Conservation (phyloP, 257 asterid genomes). For the Solanum acaule region DNA sequence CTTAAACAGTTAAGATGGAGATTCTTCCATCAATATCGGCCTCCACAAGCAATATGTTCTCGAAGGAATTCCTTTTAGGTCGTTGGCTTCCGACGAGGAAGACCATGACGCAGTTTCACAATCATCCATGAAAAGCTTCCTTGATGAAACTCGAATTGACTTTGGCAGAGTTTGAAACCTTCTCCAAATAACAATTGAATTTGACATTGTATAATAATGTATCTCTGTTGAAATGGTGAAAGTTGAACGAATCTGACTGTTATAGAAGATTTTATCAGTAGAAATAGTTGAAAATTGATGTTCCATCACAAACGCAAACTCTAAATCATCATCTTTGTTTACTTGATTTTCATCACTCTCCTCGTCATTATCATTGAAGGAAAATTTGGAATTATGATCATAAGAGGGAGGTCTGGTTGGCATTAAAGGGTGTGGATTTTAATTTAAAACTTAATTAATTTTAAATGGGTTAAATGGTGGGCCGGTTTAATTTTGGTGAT, state of each 20-base stretch:
- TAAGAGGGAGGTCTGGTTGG: no score
- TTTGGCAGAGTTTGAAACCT: background rate
- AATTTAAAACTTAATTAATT: no score
- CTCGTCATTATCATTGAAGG: no score
- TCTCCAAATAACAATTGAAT: slow-evolving; percentile 13
- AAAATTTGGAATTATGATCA: no score
- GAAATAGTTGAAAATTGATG: slow-evolving; percentile 3
- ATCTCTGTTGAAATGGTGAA: slow-evolving; percentile 15
- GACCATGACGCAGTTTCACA: slow-evolving; percentile 32
- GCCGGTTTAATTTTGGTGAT: no score
- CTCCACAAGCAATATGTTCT: no score
- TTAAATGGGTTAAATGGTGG: no score
- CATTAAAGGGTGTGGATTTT: no score
- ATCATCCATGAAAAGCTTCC: slow-evolving; percentile 34
- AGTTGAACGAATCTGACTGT: slow-evolving; percentile 63
- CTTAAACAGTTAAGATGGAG: no score
- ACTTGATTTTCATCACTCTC: no score
- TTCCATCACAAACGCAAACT: slow-evolving; percentile 10
- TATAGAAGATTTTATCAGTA: slow-evolving; percentile 48
- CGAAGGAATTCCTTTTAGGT: no score
- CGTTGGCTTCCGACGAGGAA: slow-evolving; percentile 29
- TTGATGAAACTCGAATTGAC: slow-evolving; percentile 34
- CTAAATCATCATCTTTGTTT: slow-evolving; percentile 5
- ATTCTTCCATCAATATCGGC: no score
- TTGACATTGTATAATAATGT: slow-evolving; percentile 3